Base-by-base conservation (phyloP, 177 flowering plant genomes). In the Telopea speciosissima region DNA sequence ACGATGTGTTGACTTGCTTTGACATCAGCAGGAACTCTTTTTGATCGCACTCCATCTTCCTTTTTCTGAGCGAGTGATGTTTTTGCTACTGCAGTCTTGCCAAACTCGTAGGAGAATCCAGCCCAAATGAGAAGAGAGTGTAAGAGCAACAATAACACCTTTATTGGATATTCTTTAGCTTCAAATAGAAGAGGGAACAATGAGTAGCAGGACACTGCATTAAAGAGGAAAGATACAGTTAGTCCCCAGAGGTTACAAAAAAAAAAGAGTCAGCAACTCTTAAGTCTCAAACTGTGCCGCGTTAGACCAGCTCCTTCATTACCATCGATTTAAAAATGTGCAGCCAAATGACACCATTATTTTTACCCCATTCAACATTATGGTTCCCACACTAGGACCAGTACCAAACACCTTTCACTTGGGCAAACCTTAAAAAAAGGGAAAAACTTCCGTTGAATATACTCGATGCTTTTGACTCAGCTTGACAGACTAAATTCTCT, bases 201-300 rank as follows among this genome's bases (percentile, higher is more conserved):
- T 1, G 97, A 95, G 76, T 95, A 95, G 78, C 90, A 87, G 12
- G 97, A 91, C 72, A 88, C 99, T 95, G 99, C 90, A 87, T 24
- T 66, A 10, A 14, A 56, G 59, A 74, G 62, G 56, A 59, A 63
- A 54, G 59, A 19, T 10, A 24, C 1, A 24, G 24, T 33, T 33
- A 60, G 28, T 24, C 21, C n/a, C 33, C 7, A 33, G 40, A 33
- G 40, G 6, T 5, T 6, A 5, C 5, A 3, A 33, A 6, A 31
- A 31, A 31, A 58, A 42, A 26, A 14, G 26, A 12, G 42, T 58
- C 70, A 58, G 40, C 61, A 31, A 19, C 52, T 24, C 65, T 0
- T 45, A 45, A 16, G 54, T 25, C 11, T 11, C 25, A 13, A 9
- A 63, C 25, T 45, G 14, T 13, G 19, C 8, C 8, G 8, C 8